Base-by-base conservation (phyloP, 2,329 filamentous ascomycete species). In the Claviceps sorghi region DNA sequence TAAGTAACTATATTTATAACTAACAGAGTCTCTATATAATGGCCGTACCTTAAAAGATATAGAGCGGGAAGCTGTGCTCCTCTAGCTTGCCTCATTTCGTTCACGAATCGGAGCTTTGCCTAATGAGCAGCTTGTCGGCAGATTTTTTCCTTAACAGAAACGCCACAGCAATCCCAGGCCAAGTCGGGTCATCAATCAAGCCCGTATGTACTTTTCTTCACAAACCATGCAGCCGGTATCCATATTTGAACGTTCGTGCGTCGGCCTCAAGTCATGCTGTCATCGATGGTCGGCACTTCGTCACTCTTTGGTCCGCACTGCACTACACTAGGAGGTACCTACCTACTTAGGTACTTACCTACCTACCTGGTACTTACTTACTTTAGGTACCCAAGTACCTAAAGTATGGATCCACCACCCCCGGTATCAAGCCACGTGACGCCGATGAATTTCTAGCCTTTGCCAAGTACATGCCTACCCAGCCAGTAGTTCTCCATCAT, bases 381-480 rank as follows among this genome's bases (percentile, higher is more conserved):
- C n/a, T n/a, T n/a, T n/a, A n/a, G n/a, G n/a, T n/a, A n/a, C n/a
- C n/a, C n/a, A n/a, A n/a, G n/a, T n/a, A n/a, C n/a, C n/a, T n/a
- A n/a, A n/a, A n/a, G 26, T 42, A 36, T 30, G 50, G 53, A 50
- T 51, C 46, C 36, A 46, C n/a, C 44, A 26, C n/a, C 7, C 32
- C 53, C 42, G 53, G 51, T 29, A n/a, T 32, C 21, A 9, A 29
- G 17, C 53, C 63, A 62, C 65, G 64, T 65, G 65, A 66, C 59
- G 54, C 53, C 56, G 51, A 48, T 53, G 57, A 60, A 61, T 64
- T 63, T 66, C 59, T 60, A 59, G 57, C 58, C 26, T 26, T 64
- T 61, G 53, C 32, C 30, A 47, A 17, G n/a, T 21, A 5, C 11
- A 21, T n/a, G 26, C 26, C 26, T 26, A 26, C 26, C 26, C 5